phyloP scores from a whole-genome alignment of 2,329 filamentous ascomycete species.

The Pseudopyricularia cyperi region DNA sequence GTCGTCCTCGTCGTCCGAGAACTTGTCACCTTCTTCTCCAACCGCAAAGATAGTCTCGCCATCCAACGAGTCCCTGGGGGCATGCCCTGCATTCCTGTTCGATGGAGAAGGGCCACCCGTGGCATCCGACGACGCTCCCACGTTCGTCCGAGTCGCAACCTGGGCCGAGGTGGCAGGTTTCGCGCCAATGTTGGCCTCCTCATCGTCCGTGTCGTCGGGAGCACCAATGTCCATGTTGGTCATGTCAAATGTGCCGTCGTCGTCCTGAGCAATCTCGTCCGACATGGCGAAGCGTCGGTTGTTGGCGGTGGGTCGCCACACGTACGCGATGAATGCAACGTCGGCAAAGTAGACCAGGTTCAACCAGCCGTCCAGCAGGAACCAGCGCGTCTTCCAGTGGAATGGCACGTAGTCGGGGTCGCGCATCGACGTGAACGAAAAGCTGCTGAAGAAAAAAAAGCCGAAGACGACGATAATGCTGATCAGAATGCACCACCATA shows the following conservation, averaged over 20 bases:
- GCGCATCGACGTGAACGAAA: conserved; percentile 76
- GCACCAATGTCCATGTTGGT: conserved; percentile 84
- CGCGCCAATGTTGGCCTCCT: conserved; percentile 38
- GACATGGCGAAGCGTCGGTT: conserved; percentile 98
- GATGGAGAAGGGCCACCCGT: conserved; percentile 18
- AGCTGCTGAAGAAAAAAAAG: conserved; percentile 98
- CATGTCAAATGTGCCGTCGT: conserved; percentile 91
- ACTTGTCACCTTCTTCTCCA: conserved; percentile 71
- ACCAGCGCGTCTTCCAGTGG: conserved; percentile 97
- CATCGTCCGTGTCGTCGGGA: conserved; percentile 48
- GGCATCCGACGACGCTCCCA: conserved; percentile 7
- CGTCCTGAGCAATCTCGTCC: conserved; percentile 96
- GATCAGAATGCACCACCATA: conserved; percentile 93
- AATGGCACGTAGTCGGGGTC: conserved; percentile 87
- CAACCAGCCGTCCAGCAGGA: conserved; percentile 92
- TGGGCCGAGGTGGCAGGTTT: conserved; percentile 9
- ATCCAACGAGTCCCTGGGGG: conserved; percentile 46
- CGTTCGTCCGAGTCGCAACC: conserved; percentile 4
- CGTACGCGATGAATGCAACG: conserved; percentile 82
- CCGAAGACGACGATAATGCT: conserved; percentile 93
- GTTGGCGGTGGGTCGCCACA: conserved; percentile 94
- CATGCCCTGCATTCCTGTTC: neutral
- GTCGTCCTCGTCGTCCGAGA: conserved; percentile 46
- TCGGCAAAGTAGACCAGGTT: conserved; percentile 94
- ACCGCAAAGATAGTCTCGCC: conserved; percentile 95